Percentiles rank a stretch among this genome's conserved stretches.
These are phyloP conservation scores for Solanum bukasovii DNA, from an alignment of 257 asterid species.

Conservation along the genomic window DNA sequence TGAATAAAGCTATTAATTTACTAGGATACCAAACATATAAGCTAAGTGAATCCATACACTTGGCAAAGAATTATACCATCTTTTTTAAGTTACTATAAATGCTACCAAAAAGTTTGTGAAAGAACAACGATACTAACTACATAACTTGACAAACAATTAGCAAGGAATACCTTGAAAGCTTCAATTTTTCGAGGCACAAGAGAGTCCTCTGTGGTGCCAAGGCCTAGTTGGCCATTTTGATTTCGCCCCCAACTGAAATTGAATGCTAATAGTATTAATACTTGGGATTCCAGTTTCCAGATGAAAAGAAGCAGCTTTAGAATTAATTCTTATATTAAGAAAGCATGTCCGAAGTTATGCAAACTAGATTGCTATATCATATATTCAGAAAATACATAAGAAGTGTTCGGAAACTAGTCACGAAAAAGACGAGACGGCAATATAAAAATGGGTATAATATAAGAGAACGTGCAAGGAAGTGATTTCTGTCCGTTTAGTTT, in stretches of 20 bases:
- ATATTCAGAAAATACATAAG: background rate
- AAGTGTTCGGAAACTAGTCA: background rate
- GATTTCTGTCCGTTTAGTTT: background rate
- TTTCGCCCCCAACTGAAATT: conserved; percentile 91
- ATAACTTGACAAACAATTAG: background rate
- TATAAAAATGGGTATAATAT: background rate
- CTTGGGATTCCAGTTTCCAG: background rate
- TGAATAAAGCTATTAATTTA: background rate
- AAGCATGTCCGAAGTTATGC: background rate
- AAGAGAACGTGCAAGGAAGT: background rate
- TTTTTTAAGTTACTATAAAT: background rate
- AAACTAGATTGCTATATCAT: background rate
- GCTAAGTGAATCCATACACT: background rate
- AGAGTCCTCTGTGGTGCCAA: conserved; percentile 87
- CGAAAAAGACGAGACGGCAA: background rate
- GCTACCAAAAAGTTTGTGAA: background rate
- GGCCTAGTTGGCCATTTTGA: conserved; percentile 99
- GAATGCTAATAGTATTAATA: background rate
- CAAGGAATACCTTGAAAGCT: conserved; percentile 66
- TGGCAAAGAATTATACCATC: background rate
- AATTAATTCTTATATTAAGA: background rate
- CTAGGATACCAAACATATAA: background rate
- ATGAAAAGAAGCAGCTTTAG: background rate
- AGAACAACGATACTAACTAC: background rate
- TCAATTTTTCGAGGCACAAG: conserved; percentile 76